Conservation (phyloP, 495 filamentous ascomycete genomes). For the Friedmanniomyces simplex region DNA sequence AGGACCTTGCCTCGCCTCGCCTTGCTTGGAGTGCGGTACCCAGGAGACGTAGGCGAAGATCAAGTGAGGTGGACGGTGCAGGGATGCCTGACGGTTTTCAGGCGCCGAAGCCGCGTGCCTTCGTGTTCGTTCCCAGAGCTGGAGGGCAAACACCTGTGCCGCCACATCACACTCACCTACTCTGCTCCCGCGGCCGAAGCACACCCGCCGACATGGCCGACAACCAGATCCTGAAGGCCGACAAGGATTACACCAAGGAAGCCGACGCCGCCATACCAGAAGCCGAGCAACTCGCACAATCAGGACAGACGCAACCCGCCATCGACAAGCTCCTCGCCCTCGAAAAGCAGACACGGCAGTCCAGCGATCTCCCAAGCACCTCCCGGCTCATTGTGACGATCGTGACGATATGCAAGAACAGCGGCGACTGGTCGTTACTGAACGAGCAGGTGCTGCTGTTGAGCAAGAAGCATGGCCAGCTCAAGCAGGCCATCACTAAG, state of each 20-base stretch:
- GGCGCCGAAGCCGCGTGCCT: too few species aligned
- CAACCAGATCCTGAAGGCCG: constrained; percentile 50
- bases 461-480: constrained; percentile 98
- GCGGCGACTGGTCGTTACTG: constrained; percentile 81
- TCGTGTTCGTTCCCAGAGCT: too few species aligned
- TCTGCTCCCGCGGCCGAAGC: not conserved
- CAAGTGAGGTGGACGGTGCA: too few species aligned
- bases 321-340: constrained; percentile 84
- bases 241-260: constrained; percentile 78
- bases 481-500: constrained; percentile 95
- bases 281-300: constrained; percentile 61
- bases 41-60: too few species aligned
- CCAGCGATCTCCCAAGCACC: constrained; percentile 89
- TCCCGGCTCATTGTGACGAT: constrained; percentile 77
- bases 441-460: constrained; percentile 93
- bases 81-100: too few species aligned
- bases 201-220: constrained; percentile 42
- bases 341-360: constrained; percentile 96
- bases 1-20: too few species aligned
- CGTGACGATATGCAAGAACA: constrained; percentile 87
- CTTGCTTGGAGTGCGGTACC: too few species aligned
- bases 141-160: too few species aligned
- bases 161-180: not conserved
- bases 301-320: constrained; percentile 40
- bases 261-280: constrained; percentile 84